phyloP scores from a whole-genome alignment of 78 protist genomes.

The Dictyostelium discoideum region DNA sequence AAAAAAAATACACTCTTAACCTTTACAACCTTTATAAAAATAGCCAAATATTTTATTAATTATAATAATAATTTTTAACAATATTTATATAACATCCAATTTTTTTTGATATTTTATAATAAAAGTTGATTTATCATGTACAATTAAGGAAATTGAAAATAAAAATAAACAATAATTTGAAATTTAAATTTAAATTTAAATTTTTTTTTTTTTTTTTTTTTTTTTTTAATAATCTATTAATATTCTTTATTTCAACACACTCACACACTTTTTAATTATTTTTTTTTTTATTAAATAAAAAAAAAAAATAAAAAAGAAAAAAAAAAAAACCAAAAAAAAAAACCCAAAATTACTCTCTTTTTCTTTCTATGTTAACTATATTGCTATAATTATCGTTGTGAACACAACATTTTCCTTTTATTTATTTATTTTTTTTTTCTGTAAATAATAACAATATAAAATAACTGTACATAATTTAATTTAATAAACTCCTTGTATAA shows the following conservation, averaged over 20 bases:
- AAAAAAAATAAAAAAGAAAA: too few relatives aligned
- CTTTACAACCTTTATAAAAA: background rate
- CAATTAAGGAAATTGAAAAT: background rate
- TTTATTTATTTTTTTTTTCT: background rate
- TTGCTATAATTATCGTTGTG: background rate
- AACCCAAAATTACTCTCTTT: too few relatives aligned
- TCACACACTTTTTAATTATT: background rate
- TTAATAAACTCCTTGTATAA: too few relatives aligned
- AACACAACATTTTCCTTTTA: background rate
- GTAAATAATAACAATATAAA: background rate
- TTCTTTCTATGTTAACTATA: background rate
- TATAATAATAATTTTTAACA: background rate
- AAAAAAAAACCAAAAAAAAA: too few relatives aligned
- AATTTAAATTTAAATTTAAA: background rate
- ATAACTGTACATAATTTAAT: background rate
- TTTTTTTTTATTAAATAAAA: background rate
- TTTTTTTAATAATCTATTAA: background rate
- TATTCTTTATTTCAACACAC: background rate
- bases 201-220: background rate
- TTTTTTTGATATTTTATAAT: too few relatives aligned
- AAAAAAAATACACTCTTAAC: background rate
- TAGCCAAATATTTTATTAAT: background rate
- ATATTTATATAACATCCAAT: background rate
- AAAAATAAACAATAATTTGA: background rate
- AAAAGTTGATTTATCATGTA: background rate